phyloP scores from a whole-genome alignment of 2,329 filamentous ascomycete genomes.

The Colletotrichum coccodes region DNA sequence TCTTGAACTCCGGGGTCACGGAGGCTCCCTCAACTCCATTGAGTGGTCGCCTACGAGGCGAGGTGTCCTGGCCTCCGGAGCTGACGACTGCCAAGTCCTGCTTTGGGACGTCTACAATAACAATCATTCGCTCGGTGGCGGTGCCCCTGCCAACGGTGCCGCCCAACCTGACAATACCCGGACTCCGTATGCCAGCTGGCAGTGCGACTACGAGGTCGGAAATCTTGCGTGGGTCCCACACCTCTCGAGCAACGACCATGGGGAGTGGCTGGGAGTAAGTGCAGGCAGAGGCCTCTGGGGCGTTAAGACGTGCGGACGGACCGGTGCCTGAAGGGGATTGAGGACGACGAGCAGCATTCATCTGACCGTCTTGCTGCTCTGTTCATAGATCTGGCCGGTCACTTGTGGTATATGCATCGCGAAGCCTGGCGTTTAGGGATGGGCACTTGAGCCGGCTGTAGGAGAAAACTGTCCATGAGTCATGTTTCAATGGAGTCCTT shows the following conservation, averaged over 20 bases:
- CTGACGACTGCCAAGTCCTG: conserved; percentile 89
- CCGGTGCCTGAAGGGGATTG: conserved; percentile 15
- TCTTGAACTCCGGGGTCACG: conserved; percentile 90
- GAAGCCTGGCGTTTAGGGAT: conserved; percentile 36
- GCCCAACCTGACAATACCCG: conserved; percentile 66
- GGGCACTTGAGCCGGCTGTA: conserved; percentile 7
- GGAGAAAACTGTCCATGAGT: conserved; percentile 1
- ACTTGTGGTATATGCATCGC: conserved; percentile 35
- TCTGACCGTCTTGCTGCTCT: conserved; percentile 16
- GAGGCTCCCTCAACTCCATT: conserved; percentile 86
- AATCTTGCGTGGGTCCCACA: conserved; percentile 88
- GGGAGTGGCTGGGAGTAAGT: conserved; percentile 86
- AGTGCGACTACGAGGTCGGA: conserved; percentile 87
- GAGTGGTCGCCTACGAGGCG: conserved; percentile 93
- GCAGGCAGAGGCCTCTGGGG: conserved; percentile 87
- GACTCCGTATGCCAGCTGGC: conserved; percentile 80
- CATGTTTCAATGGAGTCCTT: neutral
- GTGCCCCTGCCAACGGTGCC: conserved; percentile 58
- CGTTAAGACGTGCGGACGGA: conserved; percentile 53
- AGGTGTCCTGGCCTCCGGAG: conserved; percentile 90
- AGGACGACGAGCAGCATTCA: conserved; percentile 20
- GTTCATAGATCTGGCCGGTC: conserved; percentile 31
- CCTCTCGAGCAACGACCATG: conserved; percentile 72
- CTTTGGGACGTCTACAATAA: conserved; percentile 90
- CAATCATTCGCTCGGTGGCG: conserved; percentile 57